A percentile compares a stretch with the other conserved stretches of the same genome.
These are phyloP conservation scores for Neospermospora avenae DNA, from an alignment of 2,329 filamentous ascomycete species.

Conservation along the genomic window DNA sequence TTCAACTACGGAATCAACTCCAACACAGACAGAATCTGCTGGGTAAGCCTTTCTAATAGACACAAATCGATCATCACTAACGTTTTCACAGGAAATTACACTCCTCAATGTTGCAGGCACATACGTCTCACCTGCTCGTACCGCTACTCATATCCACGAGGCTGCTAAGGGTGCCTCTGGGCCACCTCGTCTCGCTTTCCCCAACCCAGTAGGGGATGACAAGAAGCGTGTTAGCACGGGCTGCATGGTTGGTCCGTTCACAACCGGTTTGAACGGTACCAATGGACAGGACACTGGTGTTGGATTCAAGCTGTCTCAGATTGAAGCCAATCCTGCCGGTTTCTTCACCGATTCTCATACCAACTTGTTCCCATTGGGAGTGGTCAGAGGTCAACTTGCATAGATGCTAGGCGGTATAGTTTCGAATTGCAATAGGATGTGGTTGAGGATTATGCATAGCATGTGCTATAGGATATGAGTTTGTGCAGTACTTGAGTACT, in stretches of 20 bases:
- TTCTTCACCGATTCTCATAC: slow-evolving; percentile 51
- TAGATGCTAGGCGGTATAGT: neutral
- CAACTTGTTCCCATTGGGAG: slow-evolving; percentile 41
- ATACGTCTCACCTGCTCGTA: slow-evolving; percentile 44
- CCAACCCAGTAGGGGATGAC: slow-evolving; percentile 41
- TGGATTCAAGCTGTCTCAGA: slow-evolving; percentile 44
- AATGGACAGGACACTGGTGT: slow-evolving; percentile 44
- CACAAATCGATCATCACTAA: neutral
- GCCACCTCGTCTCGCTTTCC: slow-evolving; percentile 45
- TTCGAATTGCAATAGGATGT: too few relatives aligned
- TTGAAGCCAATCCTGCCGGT: slow-evolving; percentile 44
- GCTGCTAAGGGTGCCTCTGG: slow-evolving; percentile 42
- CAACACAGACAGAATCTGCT: slow-evolving; percentile 33
- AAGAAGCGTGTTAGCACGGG: slow-evolving; percentile 32
- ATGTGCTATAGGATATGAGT: neutral
- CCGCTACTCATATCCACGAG: slow-evolving; percentile 50
- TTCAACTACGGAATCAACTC: slow-evolving; percentile 49
- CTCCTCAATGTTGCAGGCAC: slow-evolving; percentile 43
- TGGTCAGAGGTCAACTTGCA: slow-evolving; percentile 45
- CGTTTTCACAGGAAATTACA: slow-evolving; percentile 41
- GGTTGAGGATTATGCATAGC: neutral
- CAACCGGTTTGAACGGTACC: slow-evolving; percentile 39
- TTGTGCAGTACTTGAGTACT: neutral
- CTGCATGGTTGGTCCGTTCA: slow-evolving; percentile 40
- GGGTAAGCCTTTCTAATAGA: slow-evolving; percentile 17